These are phyloP conservation scores for Hypoxylon sp. DNA, from an alignment of 2,329 filamentous ascomycete species.

Conservation along the genomic window DNA sequence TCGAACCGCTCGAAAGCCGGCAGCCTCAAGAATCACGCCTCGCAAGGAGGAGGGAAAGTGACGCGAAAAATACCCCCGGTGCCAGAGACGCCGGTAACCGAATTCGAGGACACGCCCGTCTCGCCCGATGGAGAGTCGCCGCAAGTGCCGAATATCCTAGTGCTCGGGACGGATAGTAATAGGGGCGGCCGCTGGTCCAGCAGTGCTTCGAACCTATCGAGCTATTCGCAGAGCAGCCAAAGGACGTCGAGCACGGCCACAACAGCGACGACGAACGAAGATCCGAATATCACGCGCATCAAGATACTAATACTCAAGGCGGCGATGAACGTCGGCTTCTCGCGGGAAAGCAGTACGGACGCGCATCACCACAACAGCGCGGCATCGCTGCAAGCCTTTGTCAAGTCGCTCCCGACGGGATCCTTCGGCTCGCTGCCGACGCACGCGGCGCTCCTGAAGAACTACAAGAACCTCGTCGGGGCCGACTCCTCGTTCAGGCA, in stretches of 20 bases:
- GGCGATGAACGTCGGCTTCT: conserved; percentile 86
- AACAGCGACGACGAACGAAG: conserved; percentile 75
- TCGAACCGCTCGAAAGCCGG: conserved; percentile 67
- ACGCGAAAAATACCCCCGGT: conserved; percentile 63
- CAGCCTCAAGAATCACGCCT: conserved; percentile 61
- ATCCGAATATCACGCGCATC: conserved; percentile 80
- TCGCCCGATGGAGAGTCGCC: conserved; percentile 83
- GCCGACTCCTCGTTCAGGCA: conserved; percentile 76
- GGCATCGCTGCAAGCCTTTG: conserved; percentile 76
- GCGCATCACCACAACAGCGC: conserved; percentile 60
- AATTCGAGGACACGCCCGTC: conserved; percentile 90
- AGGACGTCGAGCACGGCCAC: conserved; percentile 79
- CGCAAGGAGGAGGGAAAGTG: conserved; percentile 58
- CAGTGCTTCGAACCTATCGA: conserved; percentile 81
- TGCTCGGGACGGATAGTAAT: conserved; percentile 78
- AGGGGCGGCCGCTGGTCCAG: conserved; percentile 82
- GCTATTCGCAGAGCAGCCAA: conserved; percentile 78
- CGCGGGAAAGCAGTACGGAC: conserved; percentile 65
- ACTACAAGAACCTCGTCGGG: conserved; percentile 84
- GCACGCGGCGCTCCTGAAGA: conserved; percentile 78
- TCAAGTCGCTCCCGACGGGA: conserved; percentile 79
- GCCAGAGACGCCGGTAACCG: conserved; percentile 93
- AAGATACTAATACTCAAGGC: conserved; percentile 86
- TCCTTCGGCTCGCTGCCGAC: conserved; percentile 81
- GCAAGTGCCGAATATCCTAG: conserved; percentile 86